Evolutionary conservation across 768 basidiomycete species (phyloP).

Genomic region (Russula griseocarnosa): DNA sequence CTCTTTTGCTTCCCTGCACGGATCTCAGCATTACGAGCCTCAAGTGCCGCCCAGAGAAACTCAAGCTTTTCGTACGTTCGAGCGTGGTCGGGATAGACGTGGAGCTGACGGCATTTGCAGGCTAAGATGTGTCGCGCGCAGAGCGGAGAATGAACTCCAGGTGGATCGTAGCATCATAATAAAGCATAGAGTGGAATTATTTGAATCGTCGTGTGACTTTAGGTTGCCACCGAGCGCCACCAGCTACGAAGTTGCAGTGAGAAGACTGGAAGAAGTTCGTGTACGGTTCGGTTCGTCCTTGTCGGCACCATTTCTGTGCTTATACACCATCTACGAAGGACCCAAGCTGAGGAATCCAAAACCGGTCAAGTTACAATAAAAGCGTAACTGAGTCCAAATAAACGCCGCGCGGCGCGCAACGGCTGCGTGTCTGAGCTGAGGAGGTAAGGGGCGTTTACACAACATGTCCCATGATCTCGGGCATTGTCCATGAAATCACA

Average conservation of each 20-base stretch:
- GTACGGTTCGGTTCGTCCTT: slow-evolving; percentile 27
- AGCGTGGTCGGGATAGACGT: slow-evolving; percentile 4
- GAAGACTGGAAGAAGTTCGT: slow-evolving; percentile 22
- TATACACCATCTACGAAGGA: slow-evolving; percentile 29
- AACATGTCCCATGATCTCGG: slow-evolving; percentile 34
- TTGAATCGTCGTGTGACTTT: background rate
- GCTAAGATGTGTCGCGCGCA: slow-evolving; percentile 13
- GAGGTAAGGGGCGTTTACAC: background rate
- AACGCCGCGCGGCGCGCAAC: background rate
- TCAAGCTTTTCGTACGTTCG: no score
- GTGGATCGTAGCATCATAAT: background rate
- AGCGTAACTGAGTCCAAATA: background rate
- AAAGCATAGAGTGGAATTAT: slow-evolving; percentile 15
- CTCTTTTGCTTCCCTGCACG: no score
- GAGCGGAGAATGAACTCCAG: slow-evolving; percentile 20
- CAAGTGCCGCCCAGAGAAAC: no score
- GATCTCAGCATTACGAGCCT: no score
- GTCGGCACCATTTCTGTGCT: slow-evolving; percentile 22
- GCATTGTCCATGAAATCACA: slow-evolving; percentile 26
- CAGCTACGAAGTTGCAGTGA: background rate
- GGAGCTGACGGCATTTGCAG: slow-evolving; percentile 17
- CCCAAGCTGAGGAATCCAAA: slow-evolving; percentile 31
- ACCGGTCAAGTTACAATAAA: slow-evolving; percentile 28
- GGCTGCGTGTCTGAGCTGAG: no score
- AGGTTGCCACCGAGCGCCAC: background rate